These are phyloP conservation scores for Talaromyces islandicus DNA, from an alignment of 2,329 filamentous ascomycete genomes.

Conservation along the genomic window DNA sequence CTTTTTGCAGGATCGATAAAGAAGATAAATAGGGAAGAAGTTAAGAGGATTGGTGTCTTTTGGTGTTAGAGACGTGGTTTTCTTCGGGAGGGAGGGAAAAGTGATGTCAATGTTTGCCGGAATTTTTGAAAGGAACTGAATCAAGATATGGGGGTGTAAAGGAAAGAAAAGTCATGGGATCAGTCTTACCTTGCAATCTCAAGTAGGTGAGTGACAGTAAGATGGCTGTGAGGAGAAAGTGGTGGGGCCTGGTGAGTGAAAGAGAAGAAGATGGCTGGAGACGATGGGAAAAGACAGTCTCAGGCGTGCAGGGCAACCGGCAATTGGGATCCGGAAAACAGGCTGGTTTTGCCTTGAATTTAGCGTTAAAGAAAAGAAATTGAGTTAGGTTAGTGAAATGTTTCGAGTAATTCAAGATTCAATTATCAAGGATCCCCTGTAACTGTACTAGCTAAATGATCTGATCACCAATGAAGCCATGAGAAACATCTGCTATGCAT, in stretches of 20 bases:
- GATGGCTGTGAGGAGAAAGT: neutral
- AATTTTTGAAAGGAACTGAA: neutral
- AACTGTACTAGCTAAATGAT: neutral
- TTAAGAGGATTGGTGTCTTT: neutral
- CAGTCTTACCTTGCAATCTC: neutral
- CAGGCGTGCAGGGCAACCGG: neutral
- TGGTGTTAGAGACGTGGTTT: neutral
- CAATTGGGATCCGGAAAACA: neutral
- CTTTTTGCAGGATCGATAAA: neutral
- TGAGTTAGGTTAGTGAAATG: neutral
- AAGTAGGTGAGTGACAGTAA: neutral
- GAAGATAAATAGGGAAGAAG: neutral
- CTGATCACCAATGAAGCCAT: neutral
- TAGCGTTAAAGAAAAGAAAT: neutral
- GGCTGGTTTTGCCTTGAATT: neutral
- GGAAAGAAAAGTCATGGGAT: no score
- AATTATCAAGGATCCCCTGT: neutral
- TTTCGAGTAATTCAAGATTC: neutral
- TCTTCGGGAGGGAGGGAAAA: neutral
- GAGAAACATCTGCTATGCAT: neutral
- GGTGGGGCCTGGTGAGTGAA: no score
- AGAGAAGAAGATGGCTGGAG: no score
- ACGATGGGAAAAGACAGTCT: neutral
- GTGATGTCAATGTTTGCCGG: neutral
- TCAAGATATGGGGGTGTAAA: neutral